These are phyloP conservation scores for Puccinia brachypodii DNA, from an alignment of 1,284 basidiomycete species.

Conservation along the genomic window DNA sequence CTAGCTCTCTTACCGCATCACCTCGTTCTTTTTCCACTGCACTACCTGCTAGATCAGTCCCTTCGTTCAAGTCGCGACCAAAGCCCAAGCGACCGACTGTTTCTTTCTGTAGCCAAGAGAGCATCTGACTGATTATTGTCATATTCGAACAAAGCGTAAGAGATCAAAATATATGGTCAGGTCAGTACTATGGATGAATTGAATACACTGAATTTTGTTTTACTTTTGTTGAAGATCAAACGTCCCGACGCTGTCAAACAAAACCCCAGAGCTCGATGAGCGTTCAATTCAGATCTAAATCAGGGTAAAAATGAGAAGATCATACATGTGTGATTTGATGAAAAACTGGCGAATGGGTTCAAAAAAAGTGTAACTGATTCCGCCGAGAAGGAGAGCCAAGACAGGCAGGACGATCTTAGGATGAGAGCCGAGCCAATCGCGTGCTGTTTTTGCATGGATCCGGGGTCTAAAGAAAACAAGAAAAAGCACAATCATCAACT, in stretches of 20 bases:
- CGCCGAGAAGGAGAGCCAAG: conserved; percentile 80
- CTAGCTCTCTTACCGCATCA: conserved; percentile 18
- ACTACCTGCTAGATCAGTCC: conserved; percentile 46
- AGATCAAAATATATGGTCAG: background rate
- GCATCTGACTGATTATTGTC: conserved; percentile 22
- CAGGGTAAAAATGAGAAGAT: conserved; percentile 65
- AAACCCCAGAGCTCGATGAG: conserved; percentile 43
- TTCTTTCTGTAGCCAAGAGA: conserved; percentile 55
- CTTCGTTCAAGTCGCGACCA: conserved; percentile 16
- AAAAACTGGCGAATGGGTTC: conserved; percentile 85
- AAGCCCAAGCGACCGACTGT: conserved; percentile 52
- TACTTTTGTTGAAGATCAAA: conserved; percentile 33
- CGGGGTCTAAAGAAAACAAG: conserved; percentile 15
- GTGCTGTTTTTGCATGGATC: conserved; percentile 72
- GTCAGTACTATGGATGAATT: background rate
- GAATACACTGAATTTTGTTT: background rate
- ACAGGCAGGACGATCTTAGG: conserved; percentile 83
- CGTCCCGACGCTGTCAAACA: conserved; percentile 8
- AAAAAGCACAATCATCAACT: background rate
- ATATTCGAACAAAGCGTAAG: background rate
- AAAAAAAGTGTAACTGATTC: conserved; percentile 71
- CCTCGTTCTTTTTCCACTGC: conserved; percentile 41
- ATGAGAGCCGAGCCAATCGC: conserved; percentile 80
- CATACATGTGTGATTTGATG: conserved; percentile 76
- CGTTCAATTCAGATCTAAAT: background rate